Evolutionary conservation across 202 grass and related monocot species (phyloP).

Genomic region (Setaria viridis): DNA sequence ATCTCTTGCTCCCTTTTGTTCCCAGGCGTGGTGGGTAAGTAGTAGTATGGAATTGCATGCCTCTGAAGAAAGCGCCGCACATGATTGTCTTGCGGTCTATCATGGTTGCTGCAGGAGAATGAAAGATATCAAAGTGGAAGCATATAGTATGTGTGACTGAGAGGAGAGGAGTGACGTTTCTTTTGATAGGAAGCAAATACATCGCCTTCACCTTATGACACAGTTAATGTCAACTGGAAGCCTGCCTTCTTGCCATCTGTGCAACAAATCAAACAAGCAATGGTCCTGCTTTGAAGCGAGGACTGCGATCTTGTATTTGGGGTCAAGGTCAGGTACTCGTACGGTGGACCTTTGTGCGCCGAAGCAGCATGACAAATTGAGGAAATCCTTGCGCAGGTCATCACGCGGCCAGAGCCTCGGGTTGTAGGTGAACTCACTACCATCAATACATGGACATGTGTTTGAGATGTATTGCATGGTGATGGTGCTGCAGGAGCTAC

Average conservation of each 20-base stretch:
- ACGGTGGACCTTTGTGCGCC: conserved; percentile 67
- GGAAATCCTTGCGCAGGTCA: conserved; percentile 66
- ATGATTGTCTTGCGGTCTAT: conserved; percentile 73
- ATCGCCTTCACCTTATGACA: conserved; percentile 71
- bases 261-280: conserved; percentile 78
- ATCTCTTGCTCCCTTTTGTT: conserved; percentile 91
- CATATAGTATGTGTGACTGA: background rate
- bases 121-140: background rate
- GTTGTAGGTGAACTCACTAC: conserved; percentile 74
- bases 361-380: conserved; percentile 61
- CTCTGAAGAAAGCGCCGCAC: conserved; percentile 77
- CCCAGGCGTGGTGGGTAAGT: conserved; percentile 66
- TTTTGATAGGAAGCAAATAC: background rate
- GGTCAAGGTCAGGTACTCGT: conserved; percentile 75
- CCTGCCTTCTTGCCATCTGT: conserved; percentile 86
- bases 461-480: too few relatives aligned
- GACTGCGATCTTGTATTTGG: conserved; percentile 86
- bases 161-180: background rate
- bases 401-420: conserved; percentile 68
- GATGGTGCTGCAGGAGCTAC: too few relatives aligned
- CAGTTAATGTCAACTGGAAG: conserved; percentile 81
- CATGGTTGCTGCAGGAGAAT: conserved; percentile 70
- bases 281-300: conserved; percentile 74
- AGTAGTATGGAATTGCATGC: conserved; percentile 85
- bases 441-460: background rate